Percentiles rank a stretch among this genome's conserved stretches.
phyloP scores from a whole-genome alignment of 108 stramenopile species.

The Fragilariopsis cylindrus region DNA sequence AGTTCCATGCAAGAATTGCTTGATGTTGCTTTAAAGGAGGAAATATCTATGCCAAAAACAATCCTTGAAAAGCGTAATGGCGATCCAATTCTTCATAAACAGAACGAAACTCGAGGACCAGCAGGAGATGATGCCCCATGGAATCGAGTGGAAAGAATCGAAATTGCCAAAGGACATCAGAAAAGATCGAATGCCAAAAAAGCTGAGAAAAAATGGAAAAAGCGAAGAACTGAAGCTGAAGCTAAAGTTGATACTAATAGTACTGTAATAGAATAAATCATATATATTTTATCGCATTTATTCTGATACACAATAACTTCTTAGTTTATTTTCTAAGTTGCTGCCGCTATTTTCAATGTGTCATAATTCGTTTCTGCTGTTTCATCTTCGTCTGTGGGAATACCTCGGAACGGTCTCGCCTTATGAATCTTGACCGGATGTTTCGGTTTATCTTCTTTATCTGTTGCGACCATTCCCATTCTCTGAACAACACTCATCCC shows the following conservation, averaged over 20 bases:
- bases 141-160: slow-evolving; percentile 46
- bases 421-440: slow-evolving; percentile 66
- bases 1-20: slow-evolving; percentile 10
- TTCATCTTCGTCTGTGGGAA: slow-evolving; percentile 31
- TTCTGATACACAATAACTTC: too few species aligned
- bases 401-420: slow-evolving; percentile 53
- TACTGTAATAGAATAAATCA: background rate
- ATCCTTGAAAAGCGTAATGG: slow-evolving; percentile 63
- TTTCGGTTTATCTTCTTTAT: slow-evolving; percentile 82
- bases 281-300: too few species aligned
- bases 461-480: slow-evolving; percentile 92
- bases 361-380: background rate
- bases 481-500: slow-evolving; percentile 88
- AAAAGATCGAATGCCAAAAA: slow-evolving; percentile 36
- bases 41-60: slow-evolving; percentile 50
- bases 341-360: background rate
- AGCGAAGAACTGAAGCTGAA: slow-evolving; percentile 8
- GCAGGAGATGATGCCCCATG: slow-evolving; percentile 36
- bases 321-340: too few species aligned
- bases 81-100: slow-evolving; percentile 38
- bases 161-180: slow-evolving; percentile 40
- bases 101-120: slow-evolving; percentile 48
- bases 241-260: background rate
- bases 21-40: slow-evolving; percentile 15
- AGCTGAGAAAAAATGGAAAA: slow-evolving; percentile 7